Base-by-base conservation (phyloP, 129 eudicot genomes). In the Tagetes patula region DNA sequence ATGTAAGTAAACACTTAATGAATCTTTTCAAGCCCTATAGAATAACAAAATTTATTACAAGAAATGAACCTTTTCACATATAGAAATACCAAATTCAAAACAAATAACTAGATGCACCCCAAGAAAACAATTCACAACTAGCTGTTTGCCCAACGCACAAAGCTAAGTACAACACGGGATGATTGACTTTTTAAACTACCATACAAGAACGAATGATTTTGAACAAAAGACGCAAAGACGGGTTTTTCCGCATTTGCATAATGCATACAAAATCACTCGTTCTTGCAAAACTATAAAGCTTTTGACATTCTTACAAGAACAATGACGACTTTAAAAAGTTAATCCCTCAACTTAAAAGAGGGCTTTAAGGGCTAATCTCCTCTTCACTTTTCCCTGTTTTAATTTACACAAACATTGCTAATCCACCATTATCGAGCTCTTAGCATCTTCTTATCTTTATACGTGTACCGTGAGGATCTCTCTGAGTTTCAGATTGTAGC, bases 381-480 rank as follows among this genome's bases (percentile, higher is more conserved):
- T 42, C 41, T 67, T 14, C 45, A 67, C 80, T 27, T 65, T 77
- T 77, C 75, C 50, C 81, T 78, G 62, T 63, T 42, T 61, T 63
- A 78, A 78, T 71, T 63, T 71, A 78, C 82, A 78, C 56, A 62
- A 77, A 30, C 71, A 32, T 61, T 41, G 39, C 75, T 12, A 69
- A 67, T 76, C 74, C 81, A 78, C 71, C 45, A 59, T 13, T 27
- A 47, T 33, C 53, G 33, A 76, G n/a, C 75, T 69, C 46, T 33
- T 32, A 60, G 30, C 69, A 59, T 73, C 77, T 60, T 60, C 82
- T 71, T 47, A 54, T 78, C 77, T 42, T 71, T 45, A 60, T 38
- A 77, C 9, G 37, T 60, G 55, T 7, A 31, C 40, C 20, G 20
- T 53, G 34, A 40, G 33, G n/a, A 34, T 38, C 77, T 20, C 38